Evolutionary conservation across 768 basidiomycete genomes (phyloP), one percentile per base, ranked within the genome.

Genomic region (Pleurotus giganteus): DNA sequence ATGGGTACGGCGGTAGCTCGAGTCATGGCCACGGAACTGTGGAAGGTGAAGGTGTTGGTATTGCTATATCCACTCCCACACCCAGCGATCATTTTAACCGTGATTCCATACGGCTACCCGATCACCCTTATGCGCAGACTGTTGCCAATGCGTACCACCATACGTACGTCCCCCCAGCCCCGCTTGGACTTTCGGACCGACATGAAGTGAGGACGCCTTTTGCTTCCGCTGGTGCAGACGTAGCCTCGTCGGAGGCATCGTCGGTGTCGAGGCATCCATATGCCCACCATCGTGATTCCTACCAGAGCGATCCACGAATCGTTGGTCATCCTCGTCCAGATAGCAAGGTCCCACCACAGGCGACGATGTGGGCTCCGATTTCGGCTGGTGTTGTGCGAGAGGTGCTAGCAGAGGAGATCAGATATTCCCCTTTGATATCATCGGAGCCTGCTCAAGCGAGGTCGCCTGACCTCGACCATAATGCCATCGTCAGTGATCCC

Each of bases 301-400:
- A 74, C 55, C 60, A 68, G 31, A 63, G 65, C 12, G 65, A 68
- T 26, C 63, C 65, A 28, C 68, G 65, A 29, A 62, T 76, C 37
- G 57, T 72, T 17, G 66, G 68, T 1, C 69, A 69, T 32, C 57
- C 58, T 23, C 67, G 72, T 3, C 60, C 66, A 2, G 73, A 78
- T 32, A 74, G 71, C 43, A 61, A 68, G 43, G 65, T 74, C n/a
- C 74, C 77, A 7, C 63, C 72, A n/a, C 61, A 66, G 15, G 66
- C 72, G 19, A 80, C 74, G 63, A 79, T 81, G 77, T 81, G 80
- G 80, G 79, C 77, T 1, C 74, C 73, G 52, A 64, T 78, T 24
- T 74, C 78, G 9, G 73, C 77, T 5, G 76, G 73, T 4, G 59
- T 73, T 12, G 71, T 78, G 4, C 69, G 74, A 42, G 79, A 81